Evolutionary conservation across 352 stramenopile genomes (phyloP), one percentile per base, ranked within the genome.

Genomic region (Globisporangium emineosum): DNA sequence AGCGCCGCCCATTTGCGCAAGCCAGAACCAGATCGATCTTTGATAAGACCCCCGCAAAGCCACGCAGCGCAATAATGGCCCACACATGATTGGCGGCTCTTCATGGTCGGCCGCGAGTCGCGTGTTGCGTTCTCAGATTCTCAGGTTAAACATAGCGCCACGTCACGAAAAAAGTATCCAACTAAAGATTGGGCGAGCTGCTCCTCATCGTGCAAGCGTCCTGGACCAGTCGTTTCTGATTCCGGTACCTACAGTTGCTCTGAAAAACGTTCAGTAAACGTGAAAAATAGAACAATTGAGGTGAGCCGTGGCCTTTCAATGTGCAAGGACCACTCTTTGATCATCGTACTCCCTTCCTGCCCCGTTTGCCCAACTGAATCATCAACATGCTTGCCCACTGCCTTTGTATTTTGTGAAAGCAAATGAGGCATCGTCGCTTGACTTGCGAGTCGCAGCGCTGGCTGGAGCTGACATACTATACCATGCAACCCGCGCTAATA

Each of bases 191-290:
- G 13, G n/a, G 25, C 5, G 23, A 32, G 23, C 17, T 1, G 40
- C 5, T 45, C 37, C 29, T 57, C 27, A 0, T 47, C 53, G 49
- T n/a, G 25, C n/a, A n/a, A n/a, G n/a, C 49, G 23, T 32, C 29
- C 49, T 55, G 25, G 30, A 27, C 53, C 53, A 59, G 53, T 59
- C 53, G 53, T 59, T 59, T 59, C 53, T 59, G 53, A 53, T 53
- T 47, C 40, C 40, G 40, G 17, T 47, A 47, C 40, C 40, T 47
- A 47, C 40, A 23, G 40, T 47, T 23, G 37, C 19, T 6, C 37
- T 45, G 7, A 45, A 23, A 47, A 47, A 9, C 40, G 40, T 21
- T 47, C 40, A 47, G 19, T n/a, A 8, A 47, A 47, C 40, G 7
- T 21, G n/a, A 45, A 43, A 47, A 47, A 47, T 47, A 47, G 40